Conservation (phyloP, 352 stramenopile genomes). For the Pythium coloratum region DNA sequence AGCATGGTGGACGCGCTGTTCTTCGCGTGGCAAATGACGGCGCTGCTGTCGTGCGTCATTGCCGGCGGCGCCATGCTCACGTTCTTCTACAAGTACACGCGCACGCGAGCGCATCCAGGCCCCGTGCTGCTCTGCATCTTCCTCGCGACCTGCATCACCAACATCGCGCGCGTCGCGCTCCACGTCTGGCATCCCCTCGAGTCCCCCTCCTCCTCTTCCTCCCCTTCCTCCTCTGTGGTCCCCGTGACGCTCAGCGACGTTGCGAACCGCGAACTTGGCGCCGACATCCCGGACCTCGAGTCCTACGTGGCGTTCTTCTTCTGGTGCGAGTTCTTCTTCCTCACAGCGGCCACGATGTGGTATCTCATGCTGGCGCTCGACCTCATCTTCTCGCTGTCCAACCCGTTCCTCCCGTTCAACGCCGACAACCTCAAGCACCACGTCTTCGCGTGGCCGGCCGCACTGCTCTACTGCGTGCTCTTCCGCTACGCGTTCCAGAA, state of each 20-base stretch:
- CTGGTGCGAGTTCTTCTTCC: slow-evolving; percentile 84
- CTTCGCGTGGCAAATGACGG: slow-evolving; percentile 73
- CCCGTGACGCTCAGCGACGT: slow-evolving; percentile 62
- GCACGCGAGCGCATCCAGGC: slow-evolving; percentile 61
- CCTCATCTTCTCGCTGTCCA: slow-evolving; percentile 86
- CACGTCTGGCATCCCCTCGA: slow-evolving; percentile 44
- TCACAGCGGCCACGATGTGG: slow-evolving; percentile 76
- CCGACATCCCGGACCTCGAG: slow-evolving; percentile 32
- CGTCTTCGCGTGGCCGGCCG: slow-evolving; percentile 71
- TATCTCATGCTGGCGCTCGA: slow-evolving; percentile 85
- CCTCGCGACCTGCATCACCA: slow-evolving; percentile 62
- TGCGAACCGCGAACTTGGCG: slow-evolving; percentile 53
- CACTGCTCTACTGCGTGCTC: slow-evolving; percentile 64
- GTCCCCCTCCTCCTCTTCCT: too few relatives aligned
- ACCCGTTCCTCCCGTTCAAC: slow-evolving; percentile 87
- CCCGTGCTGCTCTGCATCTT: slow-evolving; percentile 81
- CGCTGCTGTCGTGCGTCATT: slow-evolving; percentile 51
- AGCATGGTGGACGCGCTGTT: slow-evolving; percentile 59
- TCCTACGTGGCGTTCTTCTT: slow-evolving; percentile 77
- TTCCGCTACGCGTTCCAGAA: slow-evolving; percentile 66
- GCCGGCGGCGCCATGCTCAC: slow-evolving; percentile 60
- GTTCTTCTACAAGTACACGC: slow-evolving; percentile 71
- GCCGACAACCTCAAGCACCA: slow-evolving; percentile 85
- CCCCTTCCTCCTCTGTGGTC: background rate
- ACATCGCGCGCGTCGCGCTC: slow-evolving; percentile 63